phyloP scores from a whole-genome alignment of 192 early-diverging fungal species.

The Glomus cerebriforme region DNA sequence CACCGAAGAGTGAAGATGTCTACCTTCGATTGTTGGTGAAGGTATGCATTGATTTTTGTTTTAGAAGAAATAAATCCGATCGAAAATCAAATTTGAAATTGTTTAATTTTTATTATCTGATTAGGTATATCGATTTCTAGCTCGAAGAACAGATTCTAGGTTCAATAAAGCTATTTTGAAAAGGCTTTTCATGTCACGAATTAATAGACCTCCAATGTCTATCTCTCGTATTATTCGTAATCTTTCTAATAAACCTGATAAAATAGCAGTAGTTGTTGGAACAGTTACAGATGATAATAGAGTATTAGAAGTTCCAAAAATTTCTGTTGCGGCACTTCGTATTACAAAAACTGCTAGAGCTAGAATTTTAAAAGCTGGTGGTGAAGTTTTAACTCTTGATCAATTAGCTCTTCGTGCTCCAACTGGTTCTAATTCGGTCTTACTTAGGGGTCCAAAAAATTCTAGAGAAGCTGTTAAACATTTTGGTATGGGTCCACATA shows the following conservation, averaged over 20 bases:
- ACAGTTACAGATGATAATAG: conserved; percentile 97
- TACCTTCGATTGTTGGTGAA: conserved; percentile 99
- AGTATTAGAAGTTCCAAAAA: conserved; percentile 82
- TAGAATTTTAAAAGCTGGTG: conserved; percentile 97
- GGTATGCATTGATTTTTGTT: conserved; percentile 37
- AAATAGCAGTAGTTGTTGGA: conserved; percentile 94
- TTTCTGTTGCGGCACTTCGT: conserved; percentile 93
- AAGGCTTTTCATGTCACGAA: conserved; percentile 97
- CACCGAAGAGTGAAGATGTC: conserved; percentile 92
- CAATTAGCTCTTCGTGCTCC: conserved; percentile 99
- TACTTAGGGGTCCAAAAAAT: conserved; percentile 95
- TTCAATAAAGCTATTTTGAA: conserved; percentile 99
- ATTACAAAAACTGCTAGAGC: conserved; percentile 96
- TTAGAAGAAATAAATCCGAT: not conserved
- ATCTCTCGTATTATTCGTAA: conserved; percentile 84
- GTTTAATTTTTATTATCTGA: not conserved
- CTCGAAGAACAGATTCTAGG: conserved; percentile 95
- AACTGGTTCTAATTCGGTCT: conserved; percentile 90
- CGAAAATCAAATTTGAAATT: not conserved
- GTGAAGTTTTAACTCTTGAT: conserved; percentile 97
- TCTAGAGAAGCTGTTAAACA: conserved; percentile 98
- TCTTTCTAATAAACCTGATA: conserved; percentile 70
- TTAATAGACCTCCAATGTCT: conserved; percentile 95
- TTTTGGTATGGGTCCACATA: conserved; percentile 75
- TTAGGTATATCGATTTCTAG: conserved; percentile 97